Evolutionary conservation across 2,329 filamentous ascomycete genomes (phyloP).

Genomic region (Penicillium vulpinum): DNA sequence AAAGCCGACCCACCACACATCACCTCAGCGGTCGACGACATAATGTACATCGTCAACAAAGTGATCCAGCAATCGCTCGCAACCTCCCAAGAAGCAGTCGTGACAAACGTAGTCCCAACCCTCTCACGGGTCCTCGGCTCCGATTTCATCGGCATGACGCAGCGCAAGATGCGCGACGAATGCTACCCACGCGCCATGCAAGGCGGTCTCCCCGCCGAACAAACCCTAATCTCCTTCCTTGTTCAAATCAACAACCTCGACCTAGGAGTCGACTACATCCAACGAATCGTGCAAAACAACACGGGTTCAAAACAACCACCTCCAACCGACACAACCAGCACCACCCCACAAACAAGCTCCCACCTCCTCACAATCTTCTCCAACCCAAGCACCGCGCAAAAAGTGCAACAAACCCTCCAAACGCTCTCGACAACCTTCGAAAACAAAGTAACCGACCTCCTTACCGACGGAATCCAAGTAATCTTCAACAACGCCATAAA

Average conservation of each 20-base stretch:
- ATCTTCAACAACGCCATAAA: constrained; percentile 87
- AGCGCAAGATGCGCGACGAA: constrained; percentile 96
- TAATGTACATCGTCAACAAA: constrained; percentile 98
- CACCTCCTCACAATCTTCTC: constrained; percentile 69
- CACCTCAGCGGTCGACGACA: constrained; percentile 92
- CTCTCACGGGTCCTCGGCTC: constrained; percentile 77
- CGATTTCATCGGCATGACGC: constrained; percentile 95
- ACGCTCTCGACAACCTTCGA: constrained; percentile 71
- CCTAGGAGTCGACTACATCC: constrained; percentile 84
- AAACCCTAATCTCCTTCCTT: constrained; percentile 83
- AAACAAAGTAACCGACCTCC: constrained; percentile 75
- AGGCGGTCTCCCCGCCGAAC: constrained; percentile 81
- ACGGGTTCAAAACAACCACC: constrained; percentile 45
- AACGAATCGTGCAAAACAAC: constrained; percentile 75
- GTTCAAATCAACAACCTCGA: constrained; percentile 96
- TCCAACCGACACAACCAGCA: constrained; percentile 3
- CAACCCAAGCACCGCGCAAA: constrained; percentile 70
- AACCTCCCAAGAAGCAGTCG: constrained; percentile 77
- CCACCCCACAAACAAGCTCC: constrained; percentile 26
- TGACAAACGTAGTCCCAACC: constrained; percentile 74
- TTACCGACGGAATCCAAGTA: constrained; percentile 80
- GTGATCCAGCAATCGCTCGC: constrained; percentile 83
- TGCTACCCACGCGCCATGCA: constrained; percentile 82
- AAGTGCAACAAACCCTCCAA: constrained; percentile 67
- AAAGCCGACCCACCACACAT: constrained; percentile 83